phyloP scores from a whole-genome alignment of 2,329 filamentous ascomycete species.

The Thielaviopsis musarum region DNA sequence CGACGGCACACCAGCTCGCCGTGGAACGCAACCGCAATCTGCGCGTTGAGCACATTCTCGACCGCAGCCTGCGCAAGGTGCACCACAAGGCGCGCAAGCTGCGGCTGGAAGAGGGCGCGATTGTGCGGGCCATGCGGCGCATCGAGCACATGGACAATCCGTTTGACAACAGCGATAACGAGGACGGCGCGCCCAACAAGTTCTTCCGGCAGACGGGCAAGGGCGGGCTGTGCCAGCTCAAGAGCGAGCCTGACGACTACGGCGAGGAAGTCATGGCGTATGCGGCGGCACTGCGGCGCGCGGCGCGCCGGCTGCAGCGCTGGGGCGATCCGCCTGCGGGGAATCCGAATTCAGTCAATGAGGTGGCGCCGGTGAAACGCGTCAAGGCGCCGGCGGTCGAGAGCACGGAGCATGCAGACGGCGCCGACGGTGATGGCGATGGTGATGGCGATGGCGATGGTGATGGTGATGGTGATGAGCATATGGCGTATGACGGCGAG shows the following conservation, averaged over 20 bases:
- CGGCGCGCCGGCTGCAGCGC: conserved; percentile 46
- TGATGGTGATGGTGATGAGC: conserved; percentile 18
- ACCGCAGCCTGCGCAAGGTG: conserved; percentile 51
- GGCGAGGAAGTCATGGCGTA: conserved; percentile 58
- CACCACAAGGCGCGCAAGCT: conserved; percentile 46
- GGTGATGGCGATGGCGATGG: conserved; percentile 17
- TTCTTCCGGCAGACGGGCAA: conserved; percentile 39
- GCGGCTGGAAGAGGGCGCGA: conserved; percentile 46
- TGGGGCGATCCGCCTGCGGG: conserved; percentile 42
- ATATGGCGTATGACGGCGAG: conserved; percentile 21
- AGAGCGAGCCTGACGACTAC: conserved; percentile 51
- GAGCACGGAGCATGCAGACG: conserved; percentile 13
- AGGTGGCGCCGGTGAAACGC: conserved; percentile 31
- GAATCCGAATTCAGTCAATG: conserved; percentile 21
- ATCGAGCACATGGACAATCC: conserved; percentile 38
- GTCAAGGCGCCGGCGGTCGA: conserved; percentile 14
- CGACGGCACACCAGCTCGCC: conserved; percentile 67
- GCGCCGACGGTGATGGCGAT: conserved; percentile 17
- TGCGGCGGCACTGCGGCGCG: conserved; percentile 46
- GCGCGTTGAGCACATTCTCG: conserved; percentile 67
- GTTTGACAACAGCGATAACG: conserved; percentile 47
- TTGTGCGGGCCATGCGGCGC: conserved; percentile 50
- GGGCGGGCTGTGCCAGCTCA: conserved; percentile 46
- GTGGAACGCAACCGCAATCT: conserved; percentile 64
- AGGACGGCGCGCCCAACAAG: conserved; percentile 20